Evolutionary conservation across 306 rosid genomes (phyloP), one percentile per base, ranked within the genome.

Genomic region (Sindora glabra): DNA sequence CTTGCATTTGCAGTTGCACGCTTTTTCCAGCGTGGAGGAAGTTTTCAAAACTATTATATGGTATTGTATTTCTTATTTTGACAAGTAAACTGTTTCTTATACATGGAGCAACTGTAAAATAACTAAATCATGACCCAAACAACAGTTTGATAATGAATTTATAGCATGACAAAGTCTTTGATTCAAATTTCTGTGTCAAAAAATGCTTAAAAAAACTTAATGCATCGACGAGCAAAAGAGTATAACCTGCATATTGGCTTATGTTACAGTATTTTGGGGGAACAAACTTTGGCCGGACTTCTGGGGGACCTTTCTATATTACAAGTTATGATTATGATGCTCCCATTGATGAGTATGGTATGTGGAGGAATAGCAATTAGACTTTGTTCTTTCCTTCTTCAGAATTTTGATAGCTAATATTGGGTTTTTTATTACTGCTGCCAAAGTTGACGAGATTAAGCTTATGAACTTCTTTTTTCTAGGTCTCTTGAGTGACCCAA

Each of bases 261-360:
- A 41, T 74, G 39, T 74, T 81, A 62, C 83, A 91, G 98, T 91
- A 77, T 77, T 85, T 83, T 81, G 98, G 98, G 8, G 98, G 98
- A 67, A 91, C 98, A 61, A 91, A 91, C 80, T 91, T 91, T 83
- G 96, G 91, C 17, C 89, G 95, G 68, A 88, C 95, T 61, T 73
- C 98, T 61, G 98, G 98, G 64, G 98, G 98, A 12, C 98, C 98
- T 26, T 81, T 85, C 69, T 81, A 81, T 65, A 88, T 88, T 79
- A 91, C 98, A 39, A 91, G 98, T 83, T 91, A 91, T 59, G 98
- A 91, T 78, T 91, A 91, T 76, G 98, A 91, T 79, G 95, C 98
- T 58, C 98, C 98, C 59, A 79, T 91, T 37, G 95, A 91, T 65
- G 98, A 91, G 73, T 91, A 85, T 72, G 98, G 96, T 91, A 71